Evolutionary conservation across 164 flowering plant genomes (phyloP), one percentile per base, ranked within the genome.

Genomic region (Malania oleifera): DNA sequence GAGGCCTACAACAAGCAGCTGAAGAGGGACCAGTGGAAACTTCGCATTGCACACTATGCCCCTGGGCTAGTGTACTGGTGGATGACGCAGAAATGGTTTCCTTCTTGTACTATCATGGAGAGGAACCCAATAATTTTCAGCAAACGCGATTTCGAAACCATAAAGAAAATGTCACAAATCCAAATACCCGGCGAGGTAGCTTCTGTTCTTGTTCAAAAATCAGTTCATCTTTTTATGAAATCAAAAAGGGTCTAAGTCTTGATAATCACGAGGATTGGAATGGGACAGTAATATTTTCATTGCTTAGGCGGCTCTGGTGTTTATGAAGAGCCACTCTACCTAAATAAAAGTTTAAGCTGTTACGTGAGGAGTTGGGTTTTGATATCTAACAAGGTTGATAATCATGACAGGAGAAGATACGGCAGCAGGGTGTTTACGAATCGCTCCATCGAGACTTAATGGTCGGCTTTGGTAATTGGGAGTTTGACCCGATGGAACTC

Each of bases 11-110:
- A 45, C 57, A 34, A 20, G 7, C 29, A 47, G 15, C 62, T 60
- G 6, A 31, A 34, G 49, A 65, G 61, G 45, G 82, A 72, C 38
- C 78, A 57, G 50, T 67, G 72, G 66, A 44, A 37, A n/a, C 61
- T 70, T 25, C 3, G 70, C 18, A 27, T 75, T 13, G 67, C 74
- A 48, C 75, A 72, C 27, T 46, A 77, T 54, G 58, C 59, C 20
- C 83, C 80, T 41, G 46, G 45, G 24, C 22, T 77, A 2, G 26
- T 67, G 1, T 60, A 77, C 45, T 75, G 81, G 80, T 79, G 78
- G 80, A 18, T 67, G 43, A 67, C 75, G 28, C 76, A 73, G 59
- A 68, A 65, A 59, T 73, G 75, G 75, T 68, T 82, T 47, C 82
- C 80, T 43, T 60, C 65, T 2, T 59, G 63, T n/a, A 25, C 57